Evolutionary conservation across 768 basidiomycete species (phyloP), one percentile per base, ranked within the genome.

Genomic region (Naganishia onofrii): DNA sequence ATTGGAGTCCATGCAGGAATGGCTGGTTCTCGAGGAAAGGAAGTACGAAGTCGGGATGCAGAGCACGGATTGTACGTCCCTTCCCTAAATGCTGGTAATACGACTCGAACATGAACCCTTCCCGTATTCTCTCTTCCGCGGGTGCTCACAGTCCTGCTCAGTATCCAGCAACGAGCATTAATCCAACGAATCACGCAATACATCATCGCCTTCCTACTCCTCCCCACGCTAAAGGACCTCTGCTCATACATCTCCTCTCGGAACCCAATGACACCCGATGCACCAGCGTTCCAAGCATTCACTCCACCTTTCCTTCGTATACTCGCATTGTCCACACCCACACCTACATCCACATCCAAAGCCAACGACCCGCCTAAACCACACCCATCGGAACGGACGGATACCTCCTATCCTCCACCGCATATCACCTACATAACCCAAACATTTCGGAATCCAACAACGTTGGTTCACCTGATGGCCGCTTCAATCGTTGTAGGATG

Each of bases 61-160:
- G 7, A 28, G n/a, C 21, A 58, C 29, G 19, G 67, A 57, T 21
- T 68, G 67, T 68, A 54, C 53, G 66, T 36, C 26, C 12, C 63
- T n/a, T n/a, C n/a, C n/a, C n/a, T n/a, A n/a, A n/a, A n/a, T n/a
- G n/a, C n/a, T n/a, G n/a, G n/a, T n/a, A n/a, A n/a, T n/a, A n/a
- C n/a, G n/a, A n/a, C n/a, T n/a, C n/a, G n/a, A n/a, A n/a, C n/a
- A n/a, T n/a, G n/a, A n/a, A n/a, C n/a, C n/a, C n/a, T n/a, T n/a
- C n/a, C n/a, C n/a, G n/a, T n/a, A n/a, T n/a, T n/a, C n/a, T n/a
- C n/a, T n/a, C n/a, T n/a, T n/a, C n/a, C n/a, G n/a, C 55, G 55
- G 36, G 17, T 44, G 3, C 26, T 23, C 23, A 15, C 54, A 71
- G 70, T 65, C 31, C 28, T 71, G 7, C 67, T 71, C n/a, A 55